A percentile compares a stretch with the other conserved stretches of the same genome.
Conservation (phyloP, 169 alveolate genomes). For the Plasmodium gallinaceum region DNA sequence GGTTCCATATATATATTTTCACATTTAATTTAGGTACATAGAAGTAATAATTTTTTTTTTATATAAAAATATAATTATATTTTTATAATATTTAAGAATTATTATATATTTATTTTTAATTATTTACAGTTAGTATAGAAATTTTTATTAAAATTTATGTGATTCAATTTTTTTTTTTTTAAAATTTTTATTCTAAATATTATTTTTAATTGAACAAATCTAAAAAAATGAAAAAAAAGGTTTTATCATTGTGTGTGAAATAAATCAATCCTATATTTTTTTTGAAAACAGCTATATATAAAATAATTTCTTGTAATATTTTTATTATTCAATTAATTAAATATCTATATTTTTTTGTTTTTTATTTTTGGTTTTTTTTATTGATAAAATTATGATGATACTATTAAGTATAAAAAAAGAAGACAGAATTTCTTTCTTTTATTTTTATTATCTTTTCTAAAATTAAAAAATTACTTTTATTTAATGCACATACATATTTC, state of each 20-base stretch:
- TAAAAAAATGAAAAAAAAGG: conserved; percentile 9
- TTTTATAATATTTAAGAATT: no score
- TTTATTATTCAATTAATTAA: neutral
- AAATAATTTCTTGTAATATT: no score
- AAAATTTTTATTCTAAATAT: neutral
- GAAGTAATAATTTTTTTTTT: neutral
- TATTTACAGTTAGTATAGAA: neutral
- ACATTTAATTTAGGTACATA: neutral
- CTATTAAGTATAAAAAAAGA: no score
- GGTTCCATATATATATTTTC: neutral
- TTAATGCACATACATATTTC: neutral
- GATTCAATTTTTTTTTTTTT: neutral
- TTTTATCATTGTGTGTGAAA: conserved; percentile 19
- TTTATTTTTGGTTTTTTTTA: neutral
- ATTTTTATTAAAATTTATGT: neutral
- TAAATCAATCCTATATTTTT: conserved; percentile 16
- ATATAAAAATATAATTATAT: no score
- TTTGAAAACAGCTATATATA: neutral
- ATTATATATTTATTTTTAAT: neutral
- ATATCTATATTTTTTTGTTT: neutral
- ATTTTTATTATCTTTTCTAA: neutral
- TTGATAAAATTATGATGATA: no score
- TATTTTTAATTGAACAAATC: conserved; percentile 1
- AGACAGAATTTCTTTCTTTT: neutral
- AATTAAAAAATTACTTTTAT: neutral